Conservation (phyloP, 2,329 filamentous ascomycete species). For the Colletotrichum sp. region DNA sequence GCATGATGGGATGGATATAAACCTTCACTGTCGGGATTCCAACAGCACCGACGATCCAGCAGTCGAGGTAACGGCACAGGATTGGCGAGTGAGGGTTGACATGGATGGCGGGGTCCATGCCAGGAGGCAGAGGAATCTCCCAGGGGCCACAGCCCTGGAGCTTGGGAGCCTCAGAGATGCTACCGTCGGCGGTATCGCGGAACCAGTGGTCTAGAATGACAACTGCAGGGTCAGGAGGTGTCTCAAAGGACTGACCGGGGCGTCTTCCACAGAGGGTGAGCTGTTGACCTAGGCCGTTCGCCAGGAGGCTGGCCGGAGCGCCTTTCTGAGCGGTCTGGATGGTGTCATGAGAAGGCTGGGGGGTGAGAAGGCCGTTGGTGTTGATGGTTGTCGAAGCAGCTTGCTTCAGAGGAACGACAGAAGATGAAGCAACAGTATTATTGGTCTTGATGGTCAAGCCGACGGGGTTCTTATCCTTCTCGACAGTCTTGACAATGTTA, state of each 20-base stretch:
- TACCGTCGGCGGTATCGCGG: background rate
- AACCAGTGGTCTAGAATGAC: background rate
- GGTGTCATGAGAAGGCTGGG: background rate
- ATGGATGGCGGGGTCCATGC: background rate
- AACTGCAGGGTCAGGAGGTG: background rate
- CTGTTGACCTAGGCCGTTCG: background rate
- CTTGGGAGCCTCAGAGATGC: background rate
- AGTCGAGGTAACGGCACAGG: background rate
- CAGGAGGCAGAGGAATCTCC: background rate
- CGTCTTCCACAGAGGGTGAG: background rate
- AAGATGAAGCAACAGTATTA: background rate
- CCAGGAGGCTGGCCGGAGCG: background rate
- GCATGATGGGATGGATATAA: background rate
- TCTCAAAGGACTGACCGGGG: background rate
- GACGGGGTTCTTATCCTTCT: background rate
- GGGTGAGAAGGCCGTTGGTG: background rate
- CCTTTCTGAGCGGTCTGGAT: background rate
- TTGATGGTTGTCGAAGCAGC: background rate
- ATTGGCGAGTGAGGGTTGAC: background rate
- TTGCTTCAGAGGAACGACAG: background rate
- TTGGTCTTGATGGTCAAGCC: background rate
- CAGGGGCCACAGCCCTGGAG: background rate
- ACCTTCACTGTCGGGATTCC: background rate
- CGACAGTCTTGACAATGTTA: background rate
- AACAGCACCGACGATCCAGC: background rate